phyloP scores from a whole-genome alignment of 2,329 filamentous ascomycete species.

The Fusarium acutatum region DNA sequence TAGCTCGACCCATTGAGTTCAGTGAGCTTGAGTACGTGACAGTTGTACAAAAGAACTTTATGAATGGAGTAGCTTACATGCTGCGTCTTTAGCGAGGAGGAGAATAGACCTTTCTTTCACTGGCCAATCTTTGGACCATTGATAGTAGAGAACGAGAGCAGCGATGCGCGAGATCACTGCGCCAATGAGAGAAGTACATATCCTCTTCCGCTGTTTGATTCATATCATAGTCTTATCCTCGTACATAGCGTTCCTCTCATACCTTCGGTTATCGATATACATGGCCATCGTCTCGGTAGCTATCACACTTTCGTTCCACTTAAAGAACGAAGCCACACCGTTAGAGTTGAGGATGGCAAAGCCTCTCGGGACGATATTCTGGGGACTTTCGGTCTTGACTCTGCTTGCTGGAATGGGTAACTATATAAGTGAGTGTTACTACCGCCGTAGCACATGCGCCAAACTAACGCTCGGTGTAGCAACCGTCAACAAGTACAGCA shows the following conservation, averaged over 20 bases:
- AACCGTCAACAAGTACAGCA: conserved; percentile 81
- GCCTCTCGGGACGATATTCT: conserved; percentile 89
- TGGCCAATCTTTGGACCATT: conserved; percentile 72
- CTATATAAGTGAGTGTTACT: conserved; percentile 72
- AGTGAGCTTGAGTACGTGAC: conserved; percentile 50
- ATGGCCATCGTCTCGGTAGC: conserved; percentile 90
- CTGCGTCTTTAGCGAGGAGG: background rate
- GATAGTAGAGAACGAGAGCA: conserved; percentile 77
- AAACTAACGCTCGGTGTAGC: conserved; percentile 48
- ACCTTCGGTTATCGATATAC: conserved; percentile 87
- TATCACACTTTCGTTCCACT: conserved; percentile 92
- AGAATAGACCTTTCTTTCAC: conserved; percentile 17
- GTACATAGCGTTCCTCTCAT: conserved; percentile 78
- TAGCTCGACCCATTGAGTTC: conserved; percentile 56
- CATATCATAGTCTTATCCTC: background rate
- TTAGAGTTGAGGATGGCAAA: conserved; percentile 80
- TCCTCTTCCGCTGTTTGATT: background rate
- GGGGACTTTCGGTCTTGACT: conserved; percentile 81
- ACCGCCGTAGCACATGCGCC: background rate
- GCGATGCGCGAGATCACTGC: conserved; percentile 80
- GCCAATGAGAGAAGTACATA: conserved; percentile 75
- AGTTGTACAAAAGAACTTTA: background rate
- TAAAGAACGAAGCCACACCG: conserved; percentile 74
- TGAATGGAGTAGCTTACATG: background rate
- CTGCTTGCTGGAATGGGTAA: conserved; percentile 82